Conservation (phyloP, 2,329 filamentous ascomycete genomes). For the Cercospora sp. region DNA sequence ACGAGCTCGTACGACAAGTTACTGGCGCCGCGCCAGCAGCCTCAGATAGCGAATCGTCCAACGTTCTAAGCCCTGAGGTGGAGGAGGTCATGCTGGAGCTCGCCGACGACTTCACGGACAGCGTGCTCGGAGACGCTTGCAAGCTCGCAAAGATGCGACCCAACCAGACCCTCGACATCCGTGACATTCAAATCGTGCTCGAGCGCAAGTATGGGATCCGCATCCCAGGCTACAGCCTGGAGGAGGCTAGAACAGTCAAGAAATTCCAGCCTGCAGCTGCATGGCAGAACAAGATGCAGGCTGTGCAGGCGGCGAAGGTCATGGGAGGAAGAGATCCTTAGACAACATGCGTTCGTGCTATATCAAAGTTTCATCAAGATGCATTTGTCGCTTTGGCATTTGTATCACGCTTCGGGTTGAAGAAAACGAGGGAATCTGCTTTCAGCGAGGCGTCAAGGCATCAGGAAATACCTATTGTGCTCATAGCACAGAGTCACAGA, state of each 20-base stretch:
- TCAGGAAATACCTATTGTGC: not conserved
- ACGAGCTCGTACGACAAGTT: conserved; percentile 91
- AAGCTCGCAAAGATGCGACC: conserved; percentile 90
- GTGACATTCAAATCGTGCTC: conserved; percentile 58
- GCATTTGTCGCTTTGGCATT: not conserved
- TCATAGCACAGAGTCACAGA: not conserved
- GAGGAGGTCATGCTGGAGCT: conserved; percentile 92
- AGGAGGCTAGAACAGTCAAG: conserved; percentile 90
- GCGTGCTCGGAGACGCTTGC: conserved; percentile 82
- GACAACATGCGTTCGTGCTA: not conserved
- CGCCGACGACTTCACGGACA: conserved; percentile 93
- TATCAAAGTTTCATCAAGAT: not conserved
- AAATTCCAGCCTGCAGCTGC: conserved; percentile 85
- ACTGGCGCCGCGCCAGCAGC: conserved; percentile 76
- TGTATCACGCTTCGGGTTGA: not conserved
- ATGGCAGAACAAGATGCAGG: conserved; percentile 97
- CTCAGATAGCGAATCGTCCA: conserved; percentile 57
- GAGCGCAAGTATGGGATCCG: conserved; percentile 71
- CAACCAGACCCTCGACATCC: conserved; percentile 81
- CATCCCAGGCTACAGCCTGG: conserved; percentile 90
- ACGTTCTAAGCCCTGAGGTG: conserved; percentile 81
- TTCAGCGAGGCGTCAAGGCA: conserved; percentile 14
- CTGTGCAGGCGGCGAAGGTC: conserved; percentile 88
- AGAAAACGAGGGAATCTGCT: not conserved
- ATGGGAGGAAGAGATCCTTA: conserved; percentile 44